Conservation (phyloP, 78 protist genomes). For the Isochrysis galbana region DNA sequence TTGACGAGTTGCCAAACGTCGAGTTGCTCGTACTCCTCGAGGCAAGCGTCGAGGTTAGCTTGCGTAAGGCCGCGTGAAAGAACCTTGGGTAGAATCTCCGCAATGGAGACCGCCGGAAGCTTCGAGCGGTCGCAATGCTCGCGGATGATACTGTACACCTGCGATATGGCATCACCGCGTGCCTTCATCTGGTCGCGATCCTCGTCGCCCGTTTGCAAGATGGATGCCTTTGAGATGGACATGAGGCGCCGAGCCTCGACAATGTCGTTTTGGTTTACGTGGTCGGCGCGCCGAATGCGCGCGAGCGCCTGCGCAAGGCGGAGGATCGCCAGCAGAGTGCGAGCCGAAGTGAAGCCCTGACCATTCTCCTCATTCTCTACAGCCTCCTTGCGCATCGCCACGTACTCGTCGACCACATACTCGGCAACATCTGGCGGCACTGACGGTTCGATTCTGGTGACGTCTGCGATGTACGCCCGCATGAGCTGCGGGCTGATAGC, state of each 20-base stretch:
- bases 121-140: not conserved
- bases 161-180: not conserved
- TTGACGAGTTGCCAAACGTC: not conserved
- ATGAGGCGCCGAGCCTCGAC: conserved; percentile 87
- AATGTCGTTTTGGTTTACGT: conserved; percentile 71
- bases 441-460: conserved; percentile 55
- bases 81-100: not conserved
- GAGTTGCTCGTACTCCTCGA: conserved; percentile 28
- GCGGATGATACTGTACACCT: not conserved
- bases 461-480: conserved; percentile 70
- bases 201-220: not conserved
- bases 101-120: not conserved
- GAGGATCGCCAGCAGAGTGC: conserved; percentile 92
- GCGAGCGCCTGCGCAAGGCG: conserved; percentile 93
- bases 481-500: conserved; percentile 58
- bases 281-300: conserved; percentile 59
- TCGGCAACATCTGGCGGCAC: conserved; percentile 73
- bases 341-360: conserved; percentile 82
- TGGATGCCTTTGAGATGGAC: conserved; percentile 61
- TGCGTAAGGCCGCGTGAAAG: not conserved
- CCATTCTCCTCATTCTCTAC: not conserved
- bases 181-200: not conserved
- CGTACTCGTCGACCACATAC: conserved; percentile 65
- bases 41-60: not conserved
- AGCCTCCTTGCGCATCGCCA: conserved; percentile 57